Evolutionary conservation across 1,284 basidiomycete species (phyloP), one percentile per base, ranked within the genome.

Genomic region (Tilletia setariae): DNA sequence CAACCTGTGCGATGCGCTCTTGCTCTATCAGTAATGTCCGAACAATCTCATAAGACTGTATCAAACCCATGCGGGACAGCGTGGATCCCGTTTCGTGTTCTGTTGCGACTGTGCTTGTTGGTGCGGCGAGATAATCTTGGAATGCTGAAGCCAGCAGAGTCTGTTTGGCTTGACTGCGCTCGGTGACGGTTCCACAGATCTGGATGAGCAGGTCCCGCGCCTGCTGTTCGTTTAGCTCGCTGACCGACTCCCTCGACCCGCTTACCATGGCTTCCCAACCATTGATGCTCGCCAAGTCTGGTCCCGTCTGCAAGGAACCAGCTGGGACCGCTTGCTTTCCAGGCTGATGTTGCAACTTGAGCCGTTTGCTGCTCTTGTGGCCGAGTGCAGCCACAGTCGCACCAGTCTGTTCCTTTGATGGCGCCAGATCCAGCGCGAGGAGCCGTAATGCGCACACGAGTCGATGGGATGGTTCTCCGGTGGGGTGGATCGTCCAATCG

Each of bases 401-500:
- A 6, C 13, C 25, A 7, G 9, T 30, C 28, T 61, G 28, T 35
- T 32, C 56, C 30, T 40, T 40, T 15, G 56, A 40, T 3, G 32
- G 28, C 15, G 56, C 19, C 15, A 61, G 56, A 21, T 61, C 28
- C 30, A 61, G 56, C 16, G 28, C 56, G 16, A 61, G 56, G 9
- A 61, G 30, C 6, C 56, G 56, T 16, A 61, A 30, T 9, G 56
- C 56, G 21, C 56, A 61, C 16, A 61, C 56, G 28, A 61, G 56
- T 40, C 56, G 56, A 35, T 61, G 56, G 30, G 56, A 61, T 2
- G 56, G 56, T 30, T 61, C 56, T 3, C 56, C 56, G 2, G 56
- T 61, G 15, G 56, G 56, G n/a, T 61, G 56, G 56, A 61, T 61
- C 28, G 56, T 61, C 56, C 56, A 61, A 16, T 61, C 56, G 30